Percentiles rank a stretch among this genome's conserved stretches.
These are phyloP conservation scores for Umbelopsis isabellina DNA, from an alignment of 192 early-diverging fungal genomes.

Conservation along the genomic window DNA sequence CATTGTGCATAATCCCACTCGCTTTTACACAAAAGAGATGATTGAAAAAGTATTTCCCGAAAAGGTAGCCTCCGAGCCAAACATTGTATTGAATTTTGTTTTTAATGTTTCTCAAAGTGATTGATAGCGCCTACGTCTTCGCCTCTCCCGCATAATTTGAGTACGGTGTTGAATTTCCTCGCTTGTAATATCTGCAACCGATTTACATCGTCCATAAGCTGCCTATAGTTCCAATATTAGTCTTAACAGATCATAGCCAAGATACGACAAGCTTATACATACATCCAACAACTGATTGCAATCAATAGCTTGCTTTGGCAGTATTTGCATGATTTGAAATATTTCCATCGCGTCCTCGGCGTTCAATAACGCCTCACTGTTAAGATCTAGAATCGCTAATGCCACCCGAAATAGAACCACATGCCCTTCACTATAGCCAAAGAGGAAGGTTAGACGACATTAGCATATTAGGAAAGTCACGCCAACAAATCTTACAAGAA, in stretches of 20 bases:
- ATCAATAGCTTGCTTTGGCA: constrained; percentile 18
- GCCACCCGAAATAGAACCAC: constrained; percentile 78
- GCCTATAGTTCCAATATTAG: not conserved
- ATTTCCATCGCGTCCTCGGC: constrained; percentile 62
- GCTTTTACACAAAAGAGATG: too few relatives aligned
- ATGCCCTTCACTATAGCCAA: constrained; percentile 52
- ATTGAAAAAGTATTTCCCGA: too few relatives aligned
- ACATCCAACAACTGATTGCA: constrained; percentile 15
- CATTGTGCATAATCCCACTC: too few relatives aligned
- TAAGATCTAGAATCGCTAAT: constrained; percentile 70
- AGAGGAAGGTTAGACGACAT: constrained; percentile 9
- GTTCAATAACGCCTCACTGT: constrained; percentile 63
- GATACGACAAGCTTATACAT: not conserved
- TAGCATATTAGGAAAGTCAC: not conserved
- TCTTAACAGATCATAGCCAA: not conserved
- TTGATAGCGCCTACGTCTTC: not conserved
- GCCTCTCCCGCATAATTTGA: not conserved
- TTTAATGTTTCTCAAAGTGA: not conserved
- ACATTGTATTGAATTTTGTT: too few relatives aligned
- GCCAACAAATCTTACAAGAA: constrained; percentile 53
- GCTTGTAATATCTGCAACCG: not conserved
- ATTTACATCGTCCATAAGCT: not conserved
- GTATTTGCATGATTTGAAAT: constrained; percentile 57
- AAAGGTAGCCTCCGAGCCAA: too few relatives aligned
- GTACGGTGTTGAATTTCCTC: not conserved